Conservation (phyloP, 1,284 basidiomycete species). For the Ceratobasidium sp. region DNA sequence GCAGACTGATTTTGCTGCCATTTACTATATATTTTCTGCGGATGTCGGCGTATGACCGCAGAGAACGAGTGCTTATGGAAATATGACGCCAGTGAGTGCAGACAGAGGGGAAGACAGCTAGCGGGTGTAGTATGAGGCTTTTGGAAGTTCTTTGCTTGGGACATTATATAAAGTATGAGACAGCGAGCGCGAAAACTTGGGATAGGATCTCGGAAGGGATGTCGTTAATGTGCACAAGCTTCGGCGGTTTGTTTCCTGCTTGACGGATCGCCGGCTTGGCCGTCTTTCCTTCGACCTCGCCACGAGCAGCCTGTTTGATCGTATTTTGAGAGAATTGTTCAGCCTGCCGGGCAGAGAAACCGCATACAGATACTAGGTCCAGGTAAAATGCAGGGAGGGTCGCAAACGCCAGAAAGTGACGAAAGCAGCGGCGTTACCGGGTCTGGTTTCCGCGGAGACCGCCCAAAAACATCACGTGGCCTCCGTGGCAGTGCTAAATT, state of each 20-base stretch:
- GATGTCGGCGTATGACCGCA: conserved; percentile 11
- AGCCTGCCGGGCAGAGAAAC: no score
- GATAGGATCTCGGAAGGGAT: neutral
- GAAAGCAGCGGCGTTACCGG: no score
- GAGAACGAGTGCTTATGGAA: neutral
- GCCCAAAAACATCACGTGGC: no score
- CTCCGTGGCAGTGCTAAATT: no score
- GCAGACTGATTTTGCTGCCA: no score
- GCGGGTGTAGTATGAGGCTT: neutral
- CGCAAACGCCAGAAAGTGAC: no score
- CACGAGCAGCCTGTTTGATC: neutral
- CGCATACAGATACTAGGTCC: no score
- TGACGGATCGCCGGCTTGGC: neutral
- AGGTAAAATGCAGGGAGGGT: no score
- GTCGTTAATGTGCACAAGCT: neutral
- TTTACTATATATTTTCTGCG: no score
- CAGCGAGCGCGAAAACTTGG: neutral
- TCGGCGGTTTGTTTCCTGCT: neutral
- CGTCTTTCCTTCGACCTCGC: neutral
- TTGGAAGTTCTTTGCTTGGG: neutral
- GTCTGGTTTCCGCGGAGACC: no score
- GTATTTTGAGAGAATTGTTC: neutral
- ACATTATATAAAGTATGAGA: neutral
- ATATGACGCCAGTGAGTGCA: conserved; percentile 9
- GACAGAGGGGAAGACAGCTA: neutral